A percentile compares a stretch with the other conserved stretches of the same genome.
These are phyloP conservation scores for Lichtheimia ornata DNA, from an alignment of 371 early-diverging fungal genomes.

Conservation along the genomic window DNA sequence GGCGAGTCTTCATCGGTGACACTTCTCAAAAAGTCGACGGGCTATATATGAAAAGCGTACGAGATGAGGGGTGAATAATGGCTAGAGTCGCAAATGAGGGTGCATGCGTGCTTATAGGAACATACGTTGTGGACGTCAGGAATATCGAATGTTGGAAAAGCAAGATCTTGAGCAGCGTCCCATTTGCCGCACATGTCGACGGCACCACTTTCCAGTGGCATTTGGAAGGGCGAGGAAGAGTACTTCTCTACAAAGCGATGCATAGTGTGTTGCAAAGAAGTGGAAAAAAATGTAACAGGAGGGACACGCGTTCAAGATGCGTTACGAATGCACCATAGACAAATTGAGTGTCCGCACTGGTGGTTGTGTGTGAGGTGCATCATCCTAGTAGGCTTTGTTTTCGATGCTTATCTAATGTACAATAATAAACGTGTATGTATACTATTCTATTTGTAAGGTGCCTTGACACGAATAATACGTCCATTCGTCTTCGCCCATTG, in stretches of 20 bases:
- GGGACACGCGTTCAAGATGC: conserved; percentile 3
- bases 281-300: conserved; percentile 1
- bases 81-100: background rate
- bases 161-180: conserved; percentile 68
- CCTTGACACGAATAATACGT: conserved; percentile 27
- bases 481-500: conserved; percentile 43
- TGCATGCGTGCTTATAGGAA: background rate
- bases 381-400: no score
- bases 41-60: conserved; percentile 36
- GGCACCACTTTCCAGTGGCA: conserved; percentile 37
- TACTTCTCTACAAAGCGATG: conserved; percentile 61
- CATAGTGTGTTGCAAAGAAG: conserved; percentile 33
- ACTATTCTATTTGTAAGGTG: conserved; percentile 37
- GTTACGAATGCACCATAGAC: no score
- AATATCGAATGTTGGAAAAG: conserved; percentile 74
- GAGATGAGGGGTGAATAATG: background rate
- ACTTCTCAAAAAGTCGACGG: conserved; percentile 63
- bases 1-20: conserved; percentile 63
- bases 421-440: background rate
- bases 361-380: no score
- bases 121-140: conserved; percentile 74
- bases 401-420: background rate
- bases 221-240: conserved; percentile 41
- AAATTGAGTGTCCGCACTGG: no score
- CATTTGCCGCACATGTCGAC: conserved; percentile 46